These are phyloP conservation scores for Alternaria solani DNA, from an alignment of 2,329 filamentous ascomycete species.

Conservation along the genomic window DNA sequence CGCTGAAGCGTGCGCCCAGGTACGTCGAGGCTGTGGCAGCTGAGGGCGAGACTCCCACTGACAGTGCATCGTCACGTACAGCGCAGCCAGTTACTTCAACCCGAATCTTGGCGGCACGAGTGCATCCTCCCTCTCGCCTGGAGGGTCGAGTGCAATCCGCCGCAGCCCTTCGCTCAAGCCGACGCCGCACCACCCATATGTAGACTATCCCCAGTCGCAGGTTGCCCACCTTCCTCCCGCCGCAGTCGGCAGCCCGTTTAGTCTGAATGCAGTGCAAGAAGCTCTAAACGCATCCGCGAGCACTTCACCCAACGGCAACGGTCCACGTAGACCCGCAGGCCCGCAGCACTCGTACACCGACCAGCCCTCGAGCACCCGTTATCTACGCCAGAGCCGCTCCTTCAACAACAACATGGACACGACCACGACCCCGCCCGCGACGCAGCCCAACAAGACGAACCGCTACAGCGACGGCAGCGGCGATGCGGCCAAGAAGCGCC, in stretches of 20 bases:
- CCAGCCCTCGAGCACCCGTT: conserved; percentile 18
- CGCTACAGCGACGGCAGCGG: conserved; percentile 51
- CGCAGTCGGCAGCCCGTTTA: conserved; percentile 50
- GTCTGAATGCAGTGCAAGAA: conserved; percentile 44
- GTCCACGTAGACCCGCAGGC: conserved; percentile 32
- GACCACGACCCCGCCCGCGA: conserved; percentile 44
- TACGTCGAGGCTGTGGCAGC: neutral
- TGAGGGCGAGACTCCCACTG: neutral
- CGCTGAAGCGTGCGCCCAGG: conserved; percentile 27
- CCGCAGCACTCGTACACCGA: conserved; percentile 40
- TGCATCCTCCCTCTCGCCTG: conserved; percentile 9
- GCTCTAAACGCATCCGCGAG: conserved; percentile 26
- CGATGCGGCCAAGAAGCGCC: conserved; percentile 38
- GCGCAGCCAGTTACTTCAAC: neutral
- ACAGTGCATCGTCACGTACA: neutral
- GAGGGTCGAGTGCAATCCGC: neutral
- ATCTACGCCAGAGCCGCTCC: conserved; percentile 49
- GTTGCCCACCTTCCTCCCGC: conserved; percentile 21
- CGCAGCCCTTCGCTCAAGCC: conserved; percentile 18
- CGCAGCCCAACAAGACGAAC: conserved; percentile 46
- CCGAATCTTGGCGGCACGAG: neutral
- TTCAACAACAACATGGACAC: conserved; percentile 57
- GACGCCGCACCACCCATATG: conserved; percentile 19
- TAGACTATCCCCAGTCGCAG: conserved; percentile 8
- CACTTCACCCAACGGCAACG: conserved; percentile 11